phyloP scores from a whole-genome alignment of 2,329 filamentous ascomycete species.

The Colletotrichum horii region DNA sequence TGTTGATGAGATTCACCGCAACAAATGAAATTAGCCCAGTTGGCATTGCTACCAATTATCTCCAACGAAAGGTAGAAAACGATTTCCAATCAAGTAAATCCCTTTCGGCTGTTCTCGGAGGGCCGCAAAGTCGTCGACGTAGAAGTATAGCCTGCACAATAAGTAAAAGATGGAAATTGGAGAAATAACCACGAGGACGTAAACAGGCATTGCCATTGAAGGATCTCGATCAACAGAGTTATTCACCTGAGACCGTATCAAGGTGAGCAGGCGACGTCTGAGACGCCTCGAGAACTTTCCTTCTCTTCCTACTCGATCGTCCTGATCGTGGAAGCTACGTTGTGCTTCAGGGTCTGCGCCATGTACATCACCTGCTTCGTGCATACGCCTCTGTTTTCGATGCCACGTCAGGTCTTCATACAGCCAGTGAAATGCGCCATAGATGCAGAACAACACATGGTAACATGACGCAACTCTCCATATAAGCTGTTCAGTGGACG shows the following conservation, averaged over 20 bases:
- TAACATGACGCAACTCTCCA: conserved; percentile 25
- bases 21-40: too few relatives aligned
- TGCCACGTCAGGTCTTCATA: neutral
- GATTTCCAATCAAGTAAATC: neutral
- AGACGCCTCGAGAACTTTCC: too few relatives aligned
- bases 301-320: too few relatives aligned
- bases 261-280: too few relatives aligned
- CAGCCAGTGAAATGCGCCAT: neutral
- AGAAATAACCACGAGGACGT: too few relatives aligned
- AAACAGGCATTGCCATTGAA: neutral
- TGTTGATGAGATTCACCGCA: too few relatives aligned
- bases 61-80: neutral
- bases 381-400: neutral
- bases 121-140: neutral
- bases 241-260: neutral
- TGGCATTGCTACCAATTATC: neutral
- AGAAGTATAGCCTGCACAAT: too few relatives aligned
- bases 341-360: neutral
- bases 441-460: neutral
- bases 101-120: neutral
- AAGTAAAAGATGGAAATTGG: too few relatives aligned
- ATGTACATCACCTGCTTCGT: neutral
- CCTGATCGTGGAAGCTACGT: too few relatives aligned
- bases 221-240: neutral
- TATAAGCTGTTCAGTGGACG: conserved; percentile 17